A percentile compares a stretch with the other conserved stretches of the same genome.
Conservation (phyloP, 257 asterid genomes). For the Marsdenia floribunda region DNA sequence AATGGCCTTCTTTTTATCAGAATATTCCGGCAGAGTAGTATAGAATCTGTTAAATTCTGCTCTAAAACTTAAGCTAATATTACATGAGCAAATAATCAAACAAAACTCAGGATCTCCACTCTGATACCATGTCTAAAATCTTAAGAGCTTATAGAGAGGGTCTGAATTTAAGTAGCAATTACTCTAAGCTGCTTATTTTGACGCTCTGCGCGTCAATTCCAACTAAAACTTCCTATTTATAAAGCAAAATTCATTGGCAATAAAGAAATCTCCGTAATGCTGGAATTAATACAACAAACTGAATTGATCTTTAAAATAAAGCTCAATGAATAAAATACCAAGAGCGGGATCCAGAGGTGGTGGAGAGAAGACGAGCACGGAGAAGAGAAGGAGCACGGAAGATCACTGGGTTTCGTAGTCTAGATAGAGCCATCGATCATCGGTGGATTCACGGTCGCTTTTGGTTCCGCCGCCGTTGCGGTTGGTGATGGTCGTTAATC, state of each 20-base stretch:
- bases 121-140: too few relatives aligned
- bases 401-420: conserved; percentile 84
- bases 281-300: not conserved
- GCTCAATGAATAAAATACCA: conserved; percentile 33
- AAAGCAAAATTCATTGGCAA: not conserved
- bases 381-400: conserved; percentile 65
- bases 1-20: not conserved
- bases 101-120: too few relatives aligned
- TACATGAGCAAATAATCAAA: too few relatives aligned
- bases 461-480: conserved; percentile 16
- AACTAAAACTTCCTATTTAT: not conserved
- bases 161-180: not conserved
- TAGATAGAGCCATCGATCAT: conserved; percentile 84
- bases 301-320: not conserved
- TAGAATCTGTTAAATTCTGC: too few relatives aligned
- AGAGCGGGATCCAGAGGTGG: conserved; percentile 37
- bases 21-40: not conserved
- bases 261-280: not conserved
- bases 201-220: not conserved
- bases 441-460: conserved; percentile 23
- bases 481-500: not conserved
- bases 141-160: too few relatives aligned
- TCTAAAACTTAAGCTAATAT: too few relatives aligned
- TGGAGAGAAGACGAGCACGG: conserved; percentile 55
- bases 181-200: conserved; percentile 1